A percentile compares a stretch with the other conserved stretches of the same genome.
Evolutionary conservation across 1,284 basidiomycete species (phyloP).

Genomic region (Phylloporus sp.): DNA sequence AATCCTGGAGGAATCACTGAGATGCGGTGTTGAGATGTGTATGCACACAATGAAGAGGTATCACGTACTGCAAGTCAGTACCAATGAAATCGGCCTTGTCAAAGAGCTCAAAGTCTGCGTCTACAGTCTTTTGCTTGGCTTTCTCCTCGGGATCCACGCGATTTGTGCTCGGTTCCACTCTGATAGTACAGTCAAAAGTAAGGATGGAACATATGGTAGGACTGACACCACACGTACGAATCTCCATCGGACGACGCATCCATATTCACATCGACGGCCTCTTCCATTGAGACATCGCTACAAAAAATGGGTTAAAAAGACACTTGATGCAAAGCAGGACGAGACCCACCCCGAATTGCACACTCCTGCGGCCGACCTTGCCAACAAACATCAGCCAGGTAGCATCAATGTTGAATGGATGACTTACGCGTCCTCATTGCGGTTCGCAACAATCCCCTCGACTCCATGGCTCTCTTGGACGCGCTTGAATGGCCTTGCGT

Average conservation of each 20-base stretch:
- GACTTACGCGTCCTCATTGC: no score
- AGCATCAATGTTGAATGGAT: no score
- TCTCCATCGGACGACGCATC: neutral
- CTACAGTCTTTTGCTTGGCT: neutral
- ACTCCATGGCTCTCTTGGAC: no score
- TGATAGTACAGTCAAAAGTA: neutral
- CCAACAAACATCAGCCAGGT: no score
- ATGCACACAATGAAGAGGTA: neutral
- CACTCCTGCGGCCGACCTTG: no score
- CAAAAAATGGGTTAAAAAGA: neutral
- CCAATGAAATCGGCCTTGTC: neutral
- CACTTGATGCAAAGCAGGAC: no score
- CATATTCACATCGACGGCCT: neutral
- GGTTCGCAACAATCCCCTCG: no score
- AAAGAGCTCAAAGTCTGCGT: neutral
- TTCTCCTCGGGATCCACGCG: neutral
- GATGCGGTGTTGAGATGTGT: neutral
- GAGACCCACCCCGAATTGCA: no score
- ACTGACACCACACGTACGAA: neutral
- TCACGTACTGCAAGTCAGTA: neutral
- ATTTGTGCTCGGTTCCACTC: neutral
- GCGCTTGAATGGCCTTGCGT: no score
- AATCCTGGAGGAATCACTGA: neutral
- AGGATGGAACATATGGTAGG: neutral
- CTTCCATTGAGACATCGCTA: neutral